A percentile compares a stretch with the other conserved stretches of the same genome.
These are phyloP conservation scores for Aspergillus heteromorphus DNA, from an alignment of 495 filamentous ascomycete species.

Conservation along the genomic window DNA sequence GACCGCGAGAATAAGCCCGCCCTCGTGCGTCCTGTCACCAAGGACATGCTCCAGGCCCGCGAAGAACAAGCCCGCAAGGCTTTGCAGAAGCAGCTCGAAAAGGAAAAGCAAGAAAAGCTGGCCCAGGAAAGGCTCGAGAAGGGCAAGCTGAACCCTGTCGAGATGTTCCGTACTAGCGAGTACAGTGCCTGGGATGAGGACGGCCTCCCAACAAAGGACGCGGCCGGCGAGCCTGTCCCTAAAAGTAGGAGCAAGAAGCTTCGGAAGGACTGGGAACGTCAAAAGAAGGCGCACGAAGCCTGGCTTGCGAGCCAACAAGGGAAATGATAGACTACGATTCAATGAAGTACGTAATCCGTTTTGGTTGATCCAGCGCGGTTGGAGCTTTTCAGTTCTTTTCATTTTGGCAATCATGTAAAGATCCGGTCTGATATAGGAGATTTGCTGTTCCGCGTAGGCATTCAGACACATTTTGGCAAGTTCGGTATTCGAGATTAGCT, in stretches of 20 bases:
- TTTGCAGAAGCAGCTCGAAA: conserved; percentile 55
- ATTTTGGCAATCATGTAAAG: neutral
- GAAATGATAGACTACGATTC: neutral
- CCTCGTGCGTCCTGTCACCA: conserved; percentile 75
- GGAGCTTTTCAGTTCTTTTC: neutral
- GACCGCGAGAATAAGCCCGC: conserved; percentile 71
- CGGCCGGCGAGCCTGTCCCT: conserved; percentile 70
- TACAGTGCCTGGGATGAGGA: conserved; percentile 82
- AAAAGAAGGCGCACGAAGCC: conserved; percentile 79
- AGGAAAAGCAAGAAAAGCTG: conserved; percentile 49
- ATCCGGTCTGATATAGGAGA: neutral
- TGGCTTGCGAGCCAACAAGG: conserved; percentile 42
- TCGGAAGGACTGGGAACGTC: conserved; percentile 85
- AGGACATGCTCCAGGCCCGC: conserved; percentile 64
- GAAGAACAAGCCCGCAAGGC: conserved; percentile 57
- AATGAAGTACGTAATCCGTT: conserved; percentile 3
- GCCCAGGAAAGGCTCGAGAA: conserved; percentile 58
- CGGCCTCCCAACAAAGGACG: conserved; percentile 73
- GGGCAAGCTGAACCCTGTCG: conserved; percentile 60
- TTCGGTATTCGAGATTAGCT: too few relatives aligned
- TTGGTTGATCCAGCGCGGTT: neutral
- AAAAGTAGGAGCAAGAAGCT: conserved; percentile 82
- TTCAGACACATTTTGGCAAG: too few relatives aligned
- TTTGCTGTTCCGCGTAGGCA: too few relatives aligned
- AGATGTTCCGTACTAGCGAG: conserved; percentile 71